Evolutionary conservation across 2,329 filamentous ascomycete species (phyloP).

Genomic region (Aspergillus hortae): DNA sequence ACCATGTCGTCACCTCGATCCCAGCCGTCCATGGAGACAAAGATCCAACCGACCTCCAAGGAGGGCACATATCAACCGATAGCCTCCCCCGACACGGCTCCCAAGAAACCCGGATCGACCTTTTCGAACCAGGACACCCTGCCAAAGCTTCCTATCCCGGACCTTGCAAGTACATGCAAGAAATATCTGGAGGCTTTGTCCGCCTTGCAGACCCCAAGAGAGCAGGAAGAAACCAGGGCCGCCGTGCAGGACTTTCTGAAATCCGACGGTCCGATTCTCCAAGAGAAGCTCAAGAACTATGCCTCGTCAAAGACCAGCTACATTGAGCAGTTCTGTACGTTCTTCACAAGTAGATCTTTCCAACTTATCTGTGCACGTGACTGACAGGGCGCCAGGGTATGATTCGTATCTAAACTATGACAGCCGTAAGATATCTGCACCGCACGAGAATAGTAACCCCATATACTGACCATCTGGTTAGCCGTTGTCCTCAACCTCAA

Average conservation of each 20-base stretch:
- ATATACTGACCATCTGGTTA: conserved; percentile 14
- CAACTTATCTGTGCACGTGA: too few species aligned
- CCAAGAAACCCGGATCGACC: conserved; percentile 67
- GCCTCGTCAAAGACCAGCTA: conserved; percentile 89
- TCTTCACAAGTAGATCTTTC: neutral
- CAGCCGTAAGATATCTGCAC: conserved; percentile 55
- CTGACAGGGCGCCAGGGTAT: conserved; percentile 65
- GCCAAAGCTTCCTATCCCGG: conserved; percentile 88
- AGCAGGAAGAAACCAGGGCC: conserved; percentile 76
- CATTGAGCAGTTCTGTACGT: conserved; percentile 96
- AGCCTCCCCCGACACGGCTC: conserved; percentile 28
- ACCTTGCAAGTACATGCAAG: conserved; percentile 71
- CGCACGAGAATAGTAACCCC: neutral
- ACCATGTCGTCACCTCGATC: conserved; percentile 52
- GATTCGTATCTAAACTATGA: conserved; percentile 98
- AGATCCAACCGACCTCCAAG: conserved; percentile 16
- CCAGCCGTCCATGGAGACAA: conserved; percentile 22
- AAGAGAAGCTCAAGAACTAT: conserved; percentile 87
- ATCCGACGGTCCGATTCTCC: conserved; percentile 75
- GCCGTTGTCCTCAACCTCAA: conserved; percentile 94
- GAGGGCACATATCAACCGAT: conserved; percentile 5
- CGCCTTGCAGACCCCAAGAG: conserved; percentile 74
- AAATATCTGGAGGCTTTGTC: conserved; percentile 77
- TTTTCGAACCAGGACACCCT: conserved; percentile 86
- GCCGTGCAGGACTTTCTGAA: conserved; percentile 81